Percentiles rank a stretch among this genome's conserved stretches.
These are phyloP conservation scores for Laguncularia racemosa DNA, from an alignment of 345 rosid species.

Conservation along the genomic window DNA sequence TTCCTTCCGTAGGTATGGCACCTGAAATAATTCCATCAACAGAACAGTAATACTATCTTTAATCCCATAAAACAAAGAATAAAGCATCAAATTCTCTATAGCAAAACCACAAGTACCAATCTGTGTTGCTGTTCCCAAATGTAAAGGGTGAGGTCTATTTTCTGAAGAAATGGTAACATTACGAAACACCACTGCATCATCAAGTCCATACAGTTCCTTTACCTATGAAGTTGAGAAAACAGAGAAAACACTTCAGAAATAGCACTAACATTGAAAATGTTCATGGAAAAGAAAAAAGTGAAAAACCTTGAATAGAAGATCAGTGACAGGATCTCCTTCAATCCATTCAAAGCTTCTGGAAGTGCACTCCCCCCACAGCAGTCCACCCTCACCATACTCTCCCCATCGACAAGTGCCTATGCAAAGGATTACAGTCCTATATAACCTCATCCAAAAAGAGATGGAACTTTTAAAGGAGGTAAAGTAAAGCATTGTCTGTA, in stretches of 20 bases:
- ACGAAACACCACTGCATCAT: conserved; percentile 59
- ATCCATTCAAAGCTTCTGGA: conserved; percentile 83
- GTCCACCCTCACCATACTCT: conserved; percentile 92
- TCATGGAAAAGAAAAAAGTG: neutral
- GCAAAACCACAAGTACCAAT: conserved; percentile 50
- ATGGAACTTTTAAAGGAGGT: neutral
- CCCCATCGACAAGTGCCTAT: conserved; percentile 96
- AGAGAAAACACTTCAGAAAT: neutral
- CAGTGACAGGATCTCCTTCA: conserved; percentile 63
- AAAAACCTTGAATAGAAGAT: conserved; percentile 59
- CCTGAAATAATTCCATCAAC: conserved; percentile 33
- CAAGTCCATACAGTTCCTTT: conserved; percentile 92
- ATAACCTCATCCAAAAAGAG: neutral
- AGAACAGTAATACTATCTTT: conserved; percentile 2
- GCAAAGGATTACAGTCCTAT: neutral
- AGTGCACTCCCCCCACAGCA: conserved; percentile 92
- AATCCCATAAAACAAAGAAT: conserved; percentile 4
- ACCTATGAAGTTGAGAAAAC: conserved; percentile 34
- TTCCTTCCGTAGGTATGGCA: conserved; percentile 90
- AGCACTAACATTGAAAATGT: conserved; percentile 1
- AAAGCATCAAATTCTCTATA: conserved; percentile 4
- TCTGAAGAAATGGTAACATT: conserved; percentile 66
- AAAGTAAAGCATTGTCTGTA: neutral
- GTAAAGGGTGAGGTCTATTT: conserved; percentile 74
- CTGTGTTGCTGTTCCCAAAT: conserved; percentile 93